phyloP scores from a whole-genome alignment of 164 flowering plant species.

The Berberis thunbergii region DNA sequence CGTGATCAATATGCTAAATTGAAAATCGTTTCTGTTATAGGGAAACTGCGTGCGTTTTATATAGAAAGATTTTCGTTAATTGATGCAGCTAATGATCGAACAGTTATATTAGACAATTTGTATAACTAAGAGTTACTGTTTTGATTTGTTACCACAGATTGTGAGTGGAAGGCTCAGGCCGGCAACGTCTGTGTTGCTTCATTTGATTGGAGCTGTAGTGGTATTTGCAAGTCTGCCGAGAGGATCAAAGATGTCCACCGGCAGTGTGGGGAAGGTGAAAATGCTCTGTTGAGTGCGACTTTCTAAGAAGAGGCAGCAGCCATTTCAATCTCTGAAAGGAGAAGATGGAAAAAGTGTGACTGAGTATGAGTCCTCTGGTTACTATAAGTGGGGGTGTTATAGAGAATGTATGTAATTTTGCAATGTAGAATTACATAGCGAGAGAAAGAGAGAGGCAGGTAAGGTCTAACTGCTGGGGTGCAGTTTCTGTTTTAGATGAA shows the following conservation, averaged over 20 bases:
- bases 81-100: too few species aligned
- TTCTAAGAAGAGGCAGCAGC: conserved; percentile 26
- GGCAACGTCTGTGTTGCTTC: conserved; percentile 93
- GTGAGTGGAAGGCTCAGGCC: conserved; percentile 91
- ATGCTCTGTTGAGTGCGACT: conserved; percentile 66
- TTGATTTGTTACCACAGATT: conserved; percentile 28
- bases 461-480: conserved; percentile 19
- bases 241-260: conserved; percentile 80
- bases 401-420: conserved; percentile 21
- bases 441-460: conserved; percentile 4
- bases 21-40: too few species aligned
- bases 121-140: not conserved
- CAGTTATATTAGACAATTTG: too few species aligned
- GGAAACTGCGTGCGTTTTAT: too few species aligned
- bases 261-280: conserved; percentile 79
- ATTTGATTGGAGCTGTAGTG: conserved; percentile 96
- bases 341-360: conserved; percentile 14
- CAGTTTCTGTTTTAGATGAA: conserved; percentile 42
- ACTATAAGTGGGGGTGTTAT: conserved; percentile 11
- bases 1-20: too few species aligned
- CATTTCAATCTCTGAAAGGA: conserved; percentile 30
- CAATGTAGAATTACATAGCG: conserved; percentile 22
- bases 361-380: conserved; percentile 9
- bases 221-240: conserved; percentile 82
- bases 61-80: too few species aligned